These are phyloP conservation scores for Jasminum sambac DNA, from an alignment of 257 asterid species.

Conservation along the genomic window DNA sequence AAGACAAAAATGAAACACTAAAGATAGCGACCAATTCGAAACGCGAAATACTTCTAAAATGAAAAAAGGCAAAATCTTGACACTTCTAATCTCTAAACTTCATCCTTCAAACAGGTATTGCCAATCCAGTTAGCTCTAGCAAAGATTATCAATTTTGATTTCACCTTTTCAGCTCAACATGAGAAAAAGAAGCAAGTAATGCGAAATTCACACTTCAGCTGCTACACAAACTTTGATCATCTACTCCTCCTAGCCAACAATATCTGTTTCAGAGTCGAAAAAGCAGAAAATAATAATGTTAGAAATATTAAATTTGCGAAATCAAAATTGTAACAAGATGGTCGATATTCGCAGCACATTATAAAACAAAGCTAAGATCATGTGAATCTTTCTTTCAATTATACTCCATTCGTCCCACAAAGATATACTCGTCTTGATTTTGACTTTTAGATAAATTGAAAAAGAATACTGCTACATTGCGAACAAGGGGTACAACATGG, in stretches of 20 bases:
- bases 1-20: slow-evolving; percentile 18
- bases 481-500: no score
- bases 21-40: slow-evolving; percentile 10
- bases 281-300: slow-evolving; percentile 1
- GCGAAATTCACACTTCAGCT: slow-evolving; percentile 33
- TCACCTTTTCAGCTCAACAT: slow-evolving; percentile 18
- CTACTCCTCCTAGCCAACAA: slow-evolving; percentile 26
- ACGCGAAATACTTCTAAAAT: slow-evolving; percentile 13
- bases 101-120: slow-evolving; percentile 24
- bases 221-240: slow-evolving; percentile 24
- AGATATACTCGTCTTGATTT: no score
- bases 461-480: no score
- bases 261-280: slow-evolving; percentile 19
- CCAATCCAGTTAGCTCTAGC: slow-evolving; percentile 30
- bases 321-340: not conserved
- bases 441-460: no score
- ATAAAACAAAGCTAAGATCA: not conserved
- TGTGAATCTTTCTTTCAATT: not conserved
- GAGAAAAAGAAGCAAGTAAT: slow-evolving; percentile 20
- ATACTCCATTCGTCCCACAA: no score
- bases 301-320: not conserved
- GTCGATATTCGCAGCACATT: not conserved
- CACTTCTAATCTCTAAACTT: slow-evolving; percentile 26
- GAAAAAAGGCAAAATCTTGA: slow-evolving; percentile 18
- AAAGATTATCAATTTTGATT: slow-evolving; percentile 22